Evolutionary conservation across 2,329 filamentous ascomycete genomes (phyloP).

Genomic region (Penicillium occitanis): DNA sequence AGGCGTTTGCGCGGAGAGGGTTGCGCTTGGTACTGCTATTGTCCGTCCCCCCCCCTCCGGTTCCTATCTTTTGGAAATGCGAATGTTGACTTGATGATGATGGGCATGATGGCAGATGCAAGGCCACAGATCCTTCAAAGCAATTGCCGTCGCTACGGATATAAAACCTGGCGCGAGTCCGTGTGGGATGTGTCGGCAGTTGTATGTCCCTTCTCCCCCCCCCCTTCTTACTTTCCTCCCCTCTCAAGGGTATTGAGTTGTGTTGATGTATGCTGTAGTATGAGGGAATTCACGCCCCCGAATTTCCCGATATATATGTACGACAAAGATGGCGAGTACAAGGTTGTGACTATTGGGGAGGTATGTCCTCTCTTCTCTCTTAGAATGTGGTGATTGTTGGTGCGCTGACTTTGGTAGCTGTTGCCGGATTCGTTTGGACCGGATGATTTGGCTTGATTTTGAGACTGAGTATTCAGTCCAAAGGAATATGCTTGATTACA

Average conservation of each 20-base stretch:
- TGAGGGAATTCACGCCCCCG: slow-evolving; percentile 72
- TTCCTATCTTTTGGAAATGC: neutral
- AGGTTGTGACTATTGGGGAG: slow-evolving; percentile 40
- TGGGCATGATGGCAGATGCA: slow-evolving; percentile 33
- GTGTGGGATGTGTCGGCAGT: slow-evolving; percentile 95
- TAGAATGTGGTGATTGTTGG: neutral
- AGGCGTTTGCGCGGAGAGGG: slow-evolving; percentile 90
- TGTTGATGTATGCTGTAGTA: slow-evolving; percentile 38
- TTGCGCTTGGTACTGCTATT: slow-evolving; percentile 81
- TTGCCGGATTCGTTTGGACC: slow-evolving; percentile 22
- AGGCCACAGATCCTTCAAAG: slow-evolving; percentile 63
- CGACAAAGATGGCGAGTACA: slow-evolving; percentile 70
- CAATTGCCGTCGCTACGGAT: slow-evolving; percentile 83
- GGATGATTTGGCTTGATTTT: slow-evolving; percentile 17
- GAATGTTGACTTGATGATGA: neutral
- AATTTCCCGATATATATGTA: slow-evolving; percentile 86
- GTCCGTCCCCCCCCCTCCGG: slow-evolving; percentile 31
- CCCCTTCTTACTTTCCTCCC: neutral
- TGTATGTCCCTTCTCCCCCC: slow-evolving; percentile 50
- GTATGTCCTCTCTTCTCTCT: slow-evolving; percentile 27
- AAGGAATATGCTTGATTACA: neutral
- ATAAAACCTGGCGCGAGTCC: slow-evolving; percentile 66
- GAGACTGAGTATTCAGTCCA: neutral
- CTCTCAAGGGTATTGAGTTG: neutral
- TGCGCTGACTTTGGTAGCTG: neutral